These are phyloP conservation scores for Scleroderma bovista DNA, from an alignment of 768 basidiomycete species.

Conservation along the genomic window DNA sequence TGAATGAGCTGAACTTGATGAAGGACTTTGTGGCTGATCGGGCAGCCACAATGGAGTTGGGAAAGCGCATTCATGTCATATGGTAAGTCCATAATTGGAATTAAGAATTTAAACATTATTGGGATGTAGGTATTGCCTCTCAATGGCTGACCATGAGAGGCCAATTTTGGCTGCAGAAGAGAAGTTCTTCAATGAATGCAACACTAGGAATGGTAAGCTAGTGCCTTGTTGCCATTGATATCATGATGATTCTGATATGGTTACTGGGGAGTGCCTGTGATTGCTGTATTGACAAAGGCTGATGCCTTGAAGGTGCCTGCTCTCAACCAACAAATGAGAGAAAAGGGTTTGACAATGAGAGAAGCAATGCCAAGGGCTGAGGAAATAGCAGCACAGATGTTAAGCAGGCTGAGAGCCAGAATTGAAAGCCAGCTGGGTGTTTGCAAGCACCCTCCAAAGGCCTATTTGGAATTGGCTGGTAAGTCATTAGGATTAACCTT, in stretches of 20 bases:
- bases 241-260: background rate
- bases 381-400: slow-evolving; percentile 7
- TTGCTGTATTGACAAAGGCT: slow-evolving; percentile 35
- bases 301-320: slow-evolving; percentile 24
- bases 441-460: background rate
- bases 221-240: background rate
- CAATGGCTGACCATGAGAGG: slow-evolving; percentile 19
- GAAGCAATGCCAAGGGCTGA: slow-evolving; percentile 9
- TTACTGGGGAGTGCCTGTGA: slow-evolving; percentile 29
- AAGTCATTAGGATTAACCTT: background rate
- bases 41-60: slow-evolving; percentile 8
- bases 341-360: slow-evolving; percentile 6
- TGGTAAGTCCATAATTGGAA: background rate
- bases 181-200: slow-evolving; percentile 25
- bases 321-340: slow-evolving; percentile 6
- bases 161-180: slow-evolving; percentile 24
- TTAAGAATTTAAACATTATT: background rate
- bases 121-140: slow-evolving; percentile 35
- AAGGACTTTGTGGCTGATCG: slow-evolving; percentile 27
- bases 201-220: slow-evolving; percentile 6
- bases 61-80: slow-evolving; percentile 31
- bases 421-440: background rate
- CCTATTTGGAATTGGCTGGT: background rate
- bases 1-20: slow-evolving; percentile 24
- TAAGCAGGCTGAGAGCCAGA: background rate